Base-by-base conservation (phyloP, 2,329 filamentous ascomycete species). In the Cercospora berteroae region DNA sequence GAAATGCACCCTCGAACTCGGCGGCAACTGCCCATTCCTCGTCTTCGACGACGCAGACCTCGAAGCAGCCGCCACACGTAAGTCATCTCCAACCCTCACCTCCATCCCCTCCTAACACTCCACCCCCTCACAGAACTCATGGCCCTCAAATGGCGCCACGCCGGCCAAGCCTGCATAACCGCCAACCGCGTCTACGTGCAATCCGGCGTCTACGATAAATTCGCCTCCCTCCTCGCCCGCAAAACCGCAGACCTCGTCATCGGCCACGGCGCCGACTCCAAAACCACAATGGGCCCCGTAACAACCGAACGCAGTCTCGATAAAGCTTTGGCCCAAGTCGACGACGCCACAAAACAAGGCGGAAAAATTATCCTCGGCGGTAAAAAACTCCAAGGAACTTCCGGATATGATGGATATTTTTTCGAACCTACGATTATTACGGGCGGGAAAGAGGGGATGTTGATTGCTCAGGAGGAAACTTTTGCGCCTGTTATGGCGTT, bases 391-490 rank as follows among this genome's bases (percentile, higher is more conserved):
- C 73, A 77, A 31, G 75, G 73, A 18, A 73, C 73, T 9, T 82
- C 84, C 1, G 75, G 76, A 25, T 77, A 81, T 8, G 79, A 81
- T 0, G 88, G 88, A 4, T 91, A 89, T 78, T 92, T 90, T 81
- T 90, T 91, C 77, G 83, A 89, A 75, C 89, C 88, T 1, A 91
- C 89, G 0, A 85, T 91, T 64, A 83, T 91, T 48, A 83, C 83
- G 0, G 84, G 85, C 4, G 86, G 88, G 69, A 87, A 82, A 6
- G 78, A 81, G 9, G 82, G 87, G 2, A 90, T 90, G 87, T 76
- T 82, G 69, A 81, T 84, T 64, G 75, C 80, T 2, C 79, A 81
- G 0, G 88, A 91, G 72, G 89, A 91, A 78, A 87, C 85, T 0
- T 91, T 91, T 72, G 88, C 87, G 0, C 89, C 89, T 0, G 83